Conservation (phyloP, 2,329 filamentous ascomycete genomes). For the Grosmannia clavigera region DNA sequence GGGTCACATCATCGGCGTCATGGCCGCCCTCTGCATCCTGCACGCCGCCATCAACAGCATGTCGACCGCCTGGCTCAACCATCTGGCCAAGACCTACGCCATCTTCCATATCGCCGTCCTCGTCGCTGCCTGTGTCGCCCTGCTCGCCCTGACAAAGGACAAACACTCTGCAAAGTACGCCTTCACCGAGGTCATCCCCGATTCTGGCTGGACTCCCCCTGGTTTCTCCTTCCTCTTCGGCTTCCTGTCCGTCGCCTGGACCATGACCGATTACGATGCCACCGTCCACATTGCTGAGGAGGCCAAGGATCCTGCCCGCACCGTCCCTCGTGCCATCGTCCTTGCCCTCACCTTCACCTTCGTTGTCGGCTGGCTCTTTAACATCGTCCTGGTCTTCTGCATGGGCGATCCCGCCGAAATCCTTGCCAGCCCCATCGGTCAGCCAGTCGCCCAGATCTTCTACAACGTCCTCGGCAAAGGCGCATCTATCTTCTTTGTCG, state of each 20-base stretch:
- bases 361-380: slow-evolving; percentile 41
- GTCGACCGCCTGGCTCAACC: slow-evolving; percentile 45
- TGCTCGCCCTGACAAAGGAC: slow-evolving; percentile 35
- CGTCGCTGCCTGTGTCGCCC: slow-evolving; percentile 35
- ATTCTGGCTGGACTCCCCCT: slow-evolving; percentile 39
- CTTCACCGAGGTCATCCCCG: slow-evolving; percentile 39
- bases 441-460: slow-evolving; percentile 45
- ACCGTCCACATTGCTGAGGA: slow-evolving; percentile 35
- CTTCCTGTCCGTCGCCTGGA: slow-evolving; percentile 47
- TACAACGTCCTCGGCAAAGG: slow-evolving; percentile 42
- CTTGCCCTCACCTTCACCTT: slow-evolving; percentile 44
- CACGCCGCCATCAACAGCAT: slow-evolving; percentile 42
- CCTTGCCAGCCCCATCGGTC: slow-evolving; percentile 30
- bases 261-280: slow-evolving; percentile 37
- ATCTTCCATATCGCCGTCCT: slow-evolving; percentile 42
- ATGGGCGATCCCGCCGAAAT: slow-evolving; percentile 39
- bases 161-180: slow-evolving; percentile 40
- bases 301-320: slow-evolving; percentile 22
- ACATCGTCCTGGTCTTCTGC: slow-evolving; percentile 44
- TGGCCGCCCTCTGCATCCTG: slow-evolving; percentile 39
- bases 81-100: slow-evolving; percentile 44
- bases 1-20: slow-evolving; percentile 37
- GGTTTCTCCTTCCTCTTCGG: slow-evolving; percentile 48
- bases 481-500: slow-evolving; percentile 40
- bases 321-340: slow-evolving; percentile 38